A percentile compares a stretch with the other conserved stretches of the same genome.
These are phyloP conservation scores for Marvania coccoides DNA, from an alignment of 139 green algal genomes.

Conservation along the genomic window DNA sequence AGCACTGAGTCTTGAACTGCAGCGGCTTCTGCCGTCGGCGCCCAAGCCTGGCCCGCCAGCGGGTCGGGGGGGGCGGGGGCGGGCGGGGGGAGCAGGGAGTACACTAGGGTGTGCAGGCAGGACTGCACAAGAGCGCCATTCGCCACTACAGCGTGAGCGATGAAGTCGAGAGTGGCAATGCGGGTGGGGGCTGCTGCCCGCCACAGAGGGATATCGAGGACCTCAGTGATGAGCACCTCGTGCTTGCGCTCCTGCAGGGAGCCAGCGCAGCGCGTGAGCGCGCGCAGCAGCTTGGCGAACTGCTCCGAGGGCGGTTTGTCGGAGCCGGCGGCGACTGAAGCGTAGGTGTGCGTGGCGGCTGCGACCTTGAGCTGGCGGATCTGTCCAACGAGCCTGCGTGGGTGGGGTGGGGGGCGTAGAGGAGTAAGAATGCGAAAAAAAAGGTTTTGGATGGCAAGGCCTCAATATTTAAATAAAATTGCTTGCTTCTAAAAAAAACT, in stretches of 20 bases:
- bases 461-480: too few relatives aligned
- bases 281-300: slow-evolving; percentile 23
- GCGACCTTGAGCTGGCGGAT: slow-evolving; percentile 14
- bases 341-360: neutral
- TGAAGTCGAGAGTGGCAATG: slow-evolving; percentile 41
- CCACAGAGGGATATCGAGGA: slow-evolving; percentile 56
- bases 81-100: slow-evolving; percentile 46
- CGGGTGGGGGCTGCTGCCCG: slow-evolving; percentile 21
- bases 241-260: slow-evolving; percentile 32
- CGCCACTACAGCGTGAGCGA: slow-evolving; percentile 52
- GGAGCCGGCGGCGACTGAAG: neutral
- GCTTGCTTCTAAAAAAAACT: too few relatives aligned
- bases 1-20: slow-evolving; percentile 45
- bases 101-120: slow-evolving; percentile 41
- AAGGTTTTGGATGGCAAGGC: neutral
- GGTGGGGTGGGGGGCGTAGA: too few relatives aligned
- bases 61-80: slow-evolving; percentile 2
- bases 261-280: slow-evolving; percentile 15
- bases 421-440: too few relatives aligned
- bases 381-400: slow-evolving; percentile 23
- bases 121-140: slow-evolving; percentile 52
- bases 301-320: neutral
- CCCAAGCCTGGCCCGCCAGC: slow-evolving; percentile 27
- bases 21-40: slow-evolving; percentile 18
- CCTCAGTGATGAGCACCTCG: slow-evolving; percentile 31